phyloP scores from a whole-genome alignment of 2,329 filamentous ascomycete species.

The Tolypocladium amazonense region DNA sequence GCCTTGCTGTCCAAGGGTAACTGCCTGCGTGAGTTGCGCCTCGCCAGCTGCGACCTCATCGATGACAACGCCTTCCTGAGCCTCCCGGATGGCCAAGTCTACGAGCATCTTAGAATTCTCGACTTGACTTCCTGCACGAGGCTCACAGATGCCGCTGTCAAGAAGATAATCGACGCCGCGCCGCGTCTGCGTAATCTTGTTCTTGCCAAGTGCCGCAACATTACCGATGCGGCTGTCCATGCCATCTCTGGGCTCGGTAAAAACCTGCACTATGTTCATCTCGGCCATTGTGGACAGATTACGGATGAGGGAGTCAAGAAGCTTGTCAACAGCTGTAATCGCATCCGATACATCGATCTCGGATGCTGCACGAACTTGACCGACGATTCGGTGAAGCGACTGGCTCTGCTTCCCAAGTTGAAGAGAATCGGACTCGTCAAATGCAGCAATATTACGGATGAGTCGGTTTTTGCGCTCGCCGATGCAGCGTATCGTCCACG shows the following conservation, averaged over 20 bases:
- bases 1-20: conserved; percentile 67
- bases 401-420: conserved; percentile 82
- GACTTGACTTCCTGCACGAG: conserved; percentile 83
- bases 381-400: conserved; percentile 71
- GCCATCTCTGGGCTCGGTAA: conserved; percentile 86
- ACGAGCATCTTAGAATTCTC: conserved; percentile 84
- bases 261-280: conserved; percentile 92
- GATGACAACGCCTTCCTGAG: conserved; percentile 81
- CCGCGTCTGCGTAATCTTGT: conserved; percentile 88
- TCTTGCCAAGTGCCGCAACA: conserved; percentile 83
- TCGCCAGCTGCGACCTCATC: conserved; percentile 76
- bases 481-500: conserved; percentile 50
- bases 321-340: conserved; percentile 76
- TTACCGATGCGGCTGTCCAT: conserved; percentile 80
- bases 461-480: conserved; percentile 76
- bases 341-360: conserved; percentile 93
- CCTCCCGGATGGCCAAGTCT: conserved; percentile 57
- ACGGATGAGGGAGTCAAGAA: conserved; percentile 81
- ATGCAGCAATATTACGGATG: conserved; percentile 81
- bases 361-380: conserved; percentile 90
- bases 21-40: conserved; percentile 79
- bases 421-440: conserved; percentile 94
- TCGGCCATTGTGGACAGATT: conserved; percentile 86
- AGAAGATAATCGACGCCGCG: conserved; percentile 76
- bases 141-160: conserved; percentile 76